These are phyloP conservation scores for Nicotiana noctiflora DNA, from an alignment of 257 asterid species.

Conservation along the genomic window DNA sequence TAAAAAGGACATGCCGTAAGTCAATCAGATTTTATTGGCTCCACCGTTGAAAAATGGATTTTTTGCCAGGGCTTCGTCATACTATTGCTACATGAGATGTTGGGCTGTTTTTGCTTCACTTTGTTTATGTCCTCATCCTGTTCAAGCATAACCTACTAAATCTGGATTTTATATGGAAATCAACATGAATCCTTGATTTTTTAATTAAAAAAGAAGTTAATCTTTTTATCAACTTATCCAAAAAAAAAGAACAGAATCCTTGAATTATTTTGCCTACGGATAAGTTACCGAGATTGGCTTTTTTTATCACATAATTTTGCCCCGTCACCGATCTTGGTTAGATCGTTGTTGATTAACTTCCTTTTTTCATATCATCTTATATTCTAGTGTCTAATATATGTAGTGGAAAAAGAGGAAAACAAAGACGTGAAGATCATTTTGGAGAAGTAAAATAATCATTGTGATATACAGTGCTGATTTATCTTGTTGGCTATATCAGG, in stretches of 20 bases:
- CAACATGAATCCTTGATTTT: not conserved
- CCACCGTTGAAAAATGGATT: not conserved
- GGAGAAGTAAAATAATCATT: not conserved
- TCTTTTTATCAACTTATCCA: no score
- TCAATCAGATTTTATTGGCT: not conserved
- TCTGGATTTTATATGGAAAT: not conserved
- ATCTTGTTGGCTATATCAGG: slow-evolving; percentile 38
- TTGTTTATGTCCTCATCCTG: not conserved
- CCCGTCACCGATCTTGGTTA: not conserved
- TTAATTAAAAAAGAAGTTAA: no score
- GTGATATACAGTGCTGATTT: not conserved
- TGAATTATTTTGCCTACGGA: not conserved
- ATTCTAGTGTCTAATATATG: not conserved
- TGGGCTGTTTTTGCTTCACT: not conserved
- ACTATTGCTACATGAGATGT: not conserved
- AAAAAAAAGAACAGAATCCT: not conserved
- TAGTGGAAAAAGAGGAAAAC: not conserved
- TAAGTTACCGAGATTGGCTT: not conserved
- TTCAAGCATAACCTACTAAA: not conserved
- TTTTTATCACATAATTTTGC: not conserved
- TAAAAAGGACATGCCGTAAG: not conserved
- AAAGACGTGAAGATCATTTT: not conserved
- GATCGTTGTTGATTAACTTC: not conserved
- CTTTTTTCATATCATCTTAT: not conserved
- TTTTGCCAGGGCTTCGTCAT: not conserved